phyloP scores from a whole-genome alignment of 1,139 yeast species.

The Suhomyces bolitotheri region DNA sequence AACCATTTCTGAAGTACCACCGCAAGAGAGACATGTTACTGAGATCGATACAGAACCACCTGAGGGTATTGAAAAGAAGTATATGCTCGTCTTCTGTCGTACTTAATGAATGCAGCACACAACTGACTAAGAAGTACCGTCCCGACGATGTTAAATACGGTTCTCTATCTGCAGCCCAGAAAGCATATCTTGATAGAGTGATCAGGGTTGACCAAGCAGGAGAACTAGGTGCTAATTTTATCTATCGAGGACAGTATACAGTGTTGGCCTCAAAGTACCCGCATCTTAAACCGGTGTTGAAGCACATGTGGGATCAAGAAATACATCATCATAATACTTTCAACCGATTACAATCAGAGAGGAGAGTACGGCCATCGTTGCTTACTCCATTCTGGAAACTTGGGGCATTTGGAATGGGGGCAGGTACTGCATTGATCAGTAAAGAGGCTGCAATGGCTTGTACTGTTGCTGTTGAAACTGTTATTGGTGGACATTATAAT shows the following conservation, averaged over 20 bases:
- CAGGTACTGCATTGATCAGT: constrained; percentile 80
- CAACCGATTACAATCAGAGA: constrained; percentile 68
- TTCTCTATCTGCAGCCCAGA: constrained; percentile 56
- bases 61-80: constrained; percentile 1
- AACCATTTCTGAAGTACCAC: constrained; percentile 2
- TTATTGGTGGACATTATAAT: constrained; percentile 94
- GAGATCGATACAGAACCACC: constrained; percentile 4
- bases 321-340: constrained; percentile 85
- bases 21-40: no score
- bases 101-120: constrained; percentile 12
- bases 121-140: constrained; percentile 21
- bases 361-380: constrained; percentile 86
- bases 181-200: constrained; percentile 70
- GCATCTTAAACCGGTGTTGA: constrained; percentile 67
- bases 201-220: constrained; percentile 98
- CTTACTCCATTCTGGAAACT: constrained; percentile 91
- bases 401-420: constrained; percentile 88
- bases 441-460: constrained; percentile 99
- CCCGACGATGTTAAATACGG: constrained; percentile 37
- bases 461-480: constrained; percentile 98
- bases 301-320: constrained; percentile 99
- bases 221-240: constrained; percentile 94
- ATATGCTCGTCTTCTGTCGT: constrained; percentile 1
- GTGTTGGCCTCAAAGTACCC: constrained; percentile 73
- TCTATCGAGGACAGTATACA: constrained; percentile 86